Evolutionary conservation across 2,329 filamentous ascomycete species (phyloP), one percentile per base, ranked within the genome.

Genomic region (Ophiostoma populinum): DNA sequence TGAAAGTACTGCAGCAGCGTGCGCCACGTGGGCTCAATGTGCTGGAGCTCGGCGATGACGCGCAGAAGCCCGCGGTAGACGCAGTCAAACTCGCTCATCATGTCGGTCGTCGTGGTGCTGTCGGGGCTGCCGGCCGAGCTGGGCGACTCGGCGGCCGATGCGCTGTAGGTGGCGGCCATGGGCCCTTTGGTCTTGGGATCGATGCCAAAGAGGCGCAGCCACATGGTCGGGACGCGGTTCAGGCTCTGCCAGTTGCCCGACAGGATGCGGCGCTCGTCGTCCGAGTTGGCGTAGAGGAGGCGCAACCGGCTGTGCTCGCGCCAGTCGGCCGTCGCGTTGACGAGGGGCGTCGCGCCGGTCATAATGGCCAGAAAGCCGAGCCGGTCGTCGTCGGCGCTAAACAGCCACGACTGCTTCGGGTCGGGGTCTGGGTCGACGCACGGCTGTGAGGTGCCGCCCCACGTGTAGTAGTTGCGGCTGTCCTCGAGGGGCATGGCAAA

Each of bases 321-420:
- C 39, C 43, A 46, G 2, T 41, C 35, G 4, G 30, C 24, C 9
- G 44, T 43, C 15, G 41, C 42, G 6, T 31, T 24, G 19, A 48
- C 34, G n/a, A 48, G 40, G 13, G 43, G 38, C 6, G 36, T 33
- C 35, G 46, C 21, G 3, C 45, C 45, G 34, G 40, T 38, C 32
- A 38, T 38, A n/a, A 48, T 16, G 2, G 42, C 40, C 6, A 48
- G 37, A 43, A 43, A 48, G 37, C 34, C 39, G 2, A 47, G 41
- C 2, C 43, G 40, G 36, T 43, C 42, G 3, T 36, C 36, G 11
- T 41, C 28, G 1, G 38, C 20, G 38, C 42, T 46, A 32, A 47
- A 48, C 9, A 47, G 42, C 46, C 46, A 48, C 2, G 45, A 46
- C 6, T 27, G 28, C 7, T 38, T 19, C 6, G 43, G 45, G 28